phyloP scores from a whole-genome alignment of 2,329 filamentous ascomycete species.

The Talaromyces atroroseus region DNA sequence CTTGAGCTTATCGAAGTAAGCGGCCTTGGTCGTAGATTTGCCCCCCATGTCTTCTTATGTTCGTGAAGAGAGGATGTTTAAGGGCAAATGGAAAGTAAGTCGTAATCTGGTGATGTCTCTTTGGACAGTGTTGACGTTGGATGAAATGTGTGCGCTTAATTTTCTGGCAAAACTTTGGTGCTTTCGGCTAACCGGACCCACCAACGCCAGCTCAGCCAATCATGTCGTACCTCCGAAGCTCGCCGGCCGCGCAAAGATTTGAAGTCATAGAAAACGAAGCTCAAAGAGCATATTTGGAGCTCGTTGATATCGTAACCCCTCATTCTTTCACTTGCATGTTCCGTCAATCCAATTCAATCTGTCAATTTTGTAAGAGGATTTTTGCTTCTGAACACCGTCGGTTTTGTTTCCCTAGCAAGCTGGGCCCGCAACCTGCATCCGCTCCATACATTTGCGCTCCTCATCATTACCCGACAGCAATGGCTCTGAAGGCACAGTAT shows the following conservation, averaged over 20 bases:
- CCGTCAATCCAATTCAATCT: not conserved
- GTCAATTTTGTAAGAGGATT: not conserved
- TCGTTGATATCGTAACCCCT: not conserved
- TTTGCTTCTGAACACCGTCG: not conserved
- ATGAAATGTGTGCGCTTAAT: constrained; percentile 16
- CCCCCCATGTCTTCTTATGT: constrained; percentile 97
- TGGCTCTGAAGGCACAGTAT: constrained; percentile 31
- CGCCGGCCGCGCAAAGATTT: constrained; percentile 5
- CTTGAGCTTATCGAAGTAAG: constrained; percentile 99
- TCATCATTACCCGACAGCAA: constrained; percentile 15
- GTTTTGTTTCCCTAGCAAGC: not conserved
- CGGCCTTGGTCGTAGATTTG: constrained; percentile 90
- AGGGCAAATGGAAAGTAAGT: constrained; percentile 65
- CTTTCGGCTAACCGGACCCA: constrained; percentile 34
- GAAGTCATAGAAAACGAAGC: constrained; percentile 5
- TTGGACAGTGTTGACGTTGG: constrained; percentile 22
- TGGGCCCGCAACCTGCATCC: not conserved
- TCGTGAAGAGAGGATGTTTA: constrained; percentile 96
- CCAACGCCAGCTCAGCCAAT: constrained; percentile 5
- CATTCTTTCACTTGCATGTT: not conserved
- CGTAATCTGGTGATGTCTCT: constrained; percentile 19
- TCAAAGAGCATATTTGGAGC: not conserved
- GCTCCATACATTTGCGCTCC: not conserved
- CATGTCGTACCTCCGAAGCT: not conserved
- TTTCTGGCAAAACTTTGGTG: constrained; percentile 26